These are phyloP conservation scores for Erigeron canadensis DNA, from an alignment of 129 eudicot species.

Conservation along the genomic window DNA sequence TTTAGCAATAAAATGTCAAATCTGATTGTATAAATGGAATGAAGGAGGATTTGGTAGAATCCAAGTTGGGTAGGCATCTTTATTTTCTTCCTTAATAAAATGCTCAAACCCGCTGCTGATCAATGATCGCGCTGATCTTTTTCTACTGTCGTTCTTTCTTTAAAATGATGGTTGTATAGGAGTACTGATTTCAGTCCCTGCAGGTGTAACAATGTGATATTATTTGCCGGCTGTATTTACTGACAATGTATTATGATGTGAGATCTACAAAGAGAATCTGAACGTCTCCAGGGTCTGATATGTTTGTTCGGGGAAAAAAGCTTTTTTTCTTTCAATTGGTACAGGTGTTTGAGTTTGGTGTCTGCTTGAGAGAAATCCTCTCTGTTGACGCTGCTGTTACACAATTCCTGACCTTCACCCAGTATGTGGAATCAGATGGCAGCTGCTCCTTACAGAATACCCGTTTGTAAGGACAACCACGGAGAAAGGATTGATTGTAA, in stretches of 20 bases:
- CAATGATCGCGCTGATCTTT: background rate
- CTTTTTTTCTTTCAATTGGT: background rate
- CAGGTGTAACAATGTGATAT: constrained; percentile 1
- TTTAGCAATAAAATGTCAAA: background rate
- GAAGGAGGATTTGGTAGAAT: background rate
- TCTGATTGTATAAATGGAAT: background rate
- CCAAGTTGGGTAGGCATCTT: background rate
- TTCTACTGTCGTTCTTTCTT: background rate
- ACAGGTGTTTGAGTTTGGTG: background rate
- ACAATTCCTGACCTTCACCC: constrained; percentile 6
- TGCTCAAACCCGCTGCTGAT: background rate
- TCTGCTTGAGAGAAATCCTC: constrained; percentile 1
- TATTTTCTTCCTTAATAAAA: background rate
- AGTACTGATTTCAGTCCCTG: background rate
- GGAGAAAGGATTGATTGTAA: background rate
- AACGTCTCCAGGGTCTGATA: background rate
- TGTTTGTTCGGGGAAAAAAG: background rate
- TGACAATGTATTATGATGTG: background rate
- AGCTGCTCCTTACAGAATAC: constrained; percentile 2
- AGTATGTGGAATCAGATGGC: background rate
- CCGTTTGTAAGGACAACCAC: background rate
- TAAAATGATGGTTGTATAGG: background rate
- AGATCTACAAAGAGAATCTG: background rate
- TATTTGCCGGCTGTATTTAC: background rate
- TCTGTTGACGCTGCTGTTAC: constrained; percentile 4